Evolutionary conservation across 495 filamentous ascomycete genomes (phyloP).

Genomic region (Neurospora tetrasperma): DNA sequence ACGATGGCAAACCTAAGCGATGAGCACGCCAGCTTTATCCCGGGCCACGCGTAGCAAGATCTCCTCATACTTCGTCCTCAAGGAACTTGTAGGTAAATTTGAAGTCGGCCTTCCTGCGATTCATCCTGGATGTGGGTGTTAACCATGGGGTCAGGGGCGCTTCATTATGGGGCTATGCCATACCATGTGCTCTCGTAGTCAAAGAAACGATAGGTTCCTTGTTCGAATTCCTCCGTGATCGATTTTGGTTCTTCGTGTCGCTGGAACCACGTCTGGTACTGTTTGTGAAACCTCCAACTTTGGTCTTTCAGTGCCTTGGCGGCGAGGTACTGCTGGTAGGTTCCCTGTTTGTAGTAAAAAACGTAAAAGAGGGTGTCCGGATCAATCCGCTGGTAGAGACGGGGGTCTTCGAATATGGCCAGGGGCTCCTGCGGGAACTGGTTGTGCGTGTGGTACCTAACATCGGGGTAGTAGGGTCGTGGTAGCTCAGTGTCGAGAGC

Average conservation of each 20-base stretch:
- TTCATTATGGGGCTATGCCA: slow-evolving; percentile 23
- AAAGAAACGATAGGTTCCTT: slow-evolving; percentile 97
- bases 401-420: slow-evolving; percentile 79
- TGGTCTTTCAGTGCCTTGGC: slow-evolving; percentile 92
- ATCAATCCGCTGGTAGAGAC: slow-evolving; percentile 79
- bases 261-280: slow-evolving; percentile 99
- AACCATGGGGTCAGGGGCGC: not conserved
- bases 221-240: slow-evolving; percentile 97
- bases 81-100: slow-evolving; percentile 94
- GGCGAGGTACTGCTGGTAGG: slow-evolving; percentile 92
- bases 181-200: slow-evolving; percentile 99
- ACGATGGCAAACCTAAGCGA: not conserved
- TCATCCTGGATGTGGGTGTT: slow-evolving; percentile 64
- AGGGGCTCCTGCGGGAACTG: slow-evolving; percentile 91
- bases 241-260: slow-evolving; percentile 95
- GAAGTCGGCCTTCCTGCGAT: slow-evolving; percentile 94
- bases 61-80: not conserved
- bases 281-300: slow-evolving; percentile 98
- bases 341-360: slow-evolving; percentile 96
- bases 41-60: not conserved
- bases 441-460: slow-evolving; percentile 63
- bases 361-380: slow-evolving; percentile 97
- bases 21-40: not conserved
- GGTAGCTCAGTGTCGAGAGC: slow-evolving; percentile 71
- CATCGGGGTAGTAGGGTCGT: slow-evolving; percentile 70